A percentile compares a stretch with the other conserved stretches of the same genome.
Conservation (phyloP, 306 rosid species). For the Abrus precatorius region DNA sequence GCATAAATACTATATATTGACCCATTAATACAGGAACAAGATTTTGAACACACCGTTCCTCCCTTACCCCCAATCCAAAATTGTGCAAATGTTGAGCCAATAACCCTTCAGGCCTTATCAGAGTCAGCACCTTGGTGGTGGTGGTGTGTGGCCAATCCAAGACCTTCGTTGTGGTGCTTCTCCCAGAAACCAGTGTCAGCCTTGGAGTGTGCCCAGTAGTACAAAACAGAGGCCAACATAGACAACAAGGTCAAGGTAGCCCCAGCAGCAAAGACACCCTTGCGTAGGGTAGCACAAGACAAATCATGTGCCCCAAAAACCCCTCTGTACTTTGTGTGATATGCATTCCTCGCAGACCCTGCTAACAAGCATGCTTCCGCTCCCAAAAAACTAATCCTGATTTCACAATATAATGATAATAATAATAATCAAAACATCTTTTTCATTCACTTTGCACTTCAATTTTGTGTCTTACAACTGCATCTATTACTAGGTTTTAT, state of each 20-base stretch:
- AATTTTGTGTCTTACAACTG: too few species aligned
- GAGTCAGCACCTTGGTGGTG: conserved; percentile 60
- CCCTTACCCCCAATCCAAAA: conserved; percentile 40
- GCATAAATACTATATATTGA: conserved; percentile 45
- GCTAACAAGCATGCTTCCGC: conserved; percentile 95
- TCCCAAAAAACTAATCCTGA: conserved; percentile 83
- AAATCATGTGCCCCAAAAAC: conserved; percentile 44
- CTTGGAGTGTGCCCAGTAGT: conserved; percentile 86
- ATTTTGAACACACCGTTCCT: conserved; percentile 38
- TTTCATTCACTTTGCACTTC: neutral
- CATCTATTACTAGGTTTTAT: too few species aligned
- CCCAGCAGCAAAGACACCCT: conserved; percentile 96
- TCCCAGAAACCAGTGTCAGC: conserved; percentile 97
- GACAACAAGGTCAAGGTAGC: conserved; percentile 89
- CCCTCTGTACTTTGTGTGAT: conserved; percentile 85
- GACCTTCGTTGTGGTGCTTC: conserved; percentile 83
- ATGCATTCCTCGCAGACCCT: conserved; percentile 95
- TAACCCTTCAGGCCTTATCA: conserved; percentile 59
- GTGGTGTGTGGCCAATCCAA: conserved; percentile 70
- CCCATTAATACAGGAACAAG: conserved; percentile 32
- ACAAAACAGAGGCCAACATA: conserved; percentile 67
- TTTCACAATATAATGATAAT: conserved; percentile 28
- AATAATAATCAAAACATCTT: neutral
- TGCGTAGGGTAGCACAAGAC: conserved; percentile 89
- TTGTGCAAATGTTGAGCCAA: conserved; percentile 42